Evolutionary conservation across 495 filamentous ascomycete genomes (phyloP), one percentile per base, ranked within the genome.

Genomic region (Xylaria venustula): DNA sequence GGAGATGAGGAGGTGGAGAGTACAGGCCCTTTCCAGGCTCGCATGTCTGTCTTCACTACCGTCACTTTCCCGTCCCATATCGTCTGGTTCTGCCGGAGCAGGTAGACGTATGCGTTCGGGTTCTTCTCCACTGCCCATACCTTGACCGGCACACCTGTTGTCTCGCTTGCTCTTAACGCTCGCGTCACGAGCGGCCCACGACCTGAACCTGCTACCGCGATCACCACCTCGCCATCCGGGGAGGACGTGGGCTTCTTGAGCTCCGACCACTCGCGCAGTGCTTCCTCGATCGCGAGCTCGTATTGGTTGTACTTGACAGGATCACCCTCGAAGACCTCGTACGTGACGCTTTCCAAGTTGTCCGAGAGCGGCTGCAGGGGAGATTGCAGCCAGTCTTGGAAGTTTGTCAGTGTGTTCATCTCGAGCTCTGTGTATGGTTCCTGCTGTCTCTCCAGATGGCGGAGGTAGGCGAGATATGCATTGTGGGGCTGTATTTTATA

Each of bases 301-400:
- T 99, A 99, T 80, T 92, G 92, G 52, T 92, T 88, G 71, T 99
- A 99, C 73, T 99, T 99, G 71, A 98, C 87, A 0, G 94, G 94
- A 60, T 98, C 95, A 64, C 94, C 95, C 73, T 99, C 94, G 68
- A 99, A 99, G 8, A 98, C 93, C 72, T 99, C 94, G 71, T 99
- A 99, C 1, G 94, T 99, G 54, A 95, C 89, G 48, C 90, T 94
- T 69, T 99, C 94, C 23, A 99, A 82, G 64, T 99, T 98, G 73
- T 98, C 94, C 0, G 94, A 90, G 19, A 99, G 81, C 0, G 94
- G 94, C 68, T 99, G 95, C 37, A 99, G 77, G 8, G 94, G 94
- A 4, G 91, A 90, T 71, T 99, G 94, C 1, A 98, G 79, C 75
- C 94, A 98, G 70, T 99, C 94, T 63, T 99, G 95, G 66, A 81